Evolutionary conservation across 2,329 filamentous ascomycete species (phyloP).

Genomic region (Trichoderma guizhouense): DNA sequence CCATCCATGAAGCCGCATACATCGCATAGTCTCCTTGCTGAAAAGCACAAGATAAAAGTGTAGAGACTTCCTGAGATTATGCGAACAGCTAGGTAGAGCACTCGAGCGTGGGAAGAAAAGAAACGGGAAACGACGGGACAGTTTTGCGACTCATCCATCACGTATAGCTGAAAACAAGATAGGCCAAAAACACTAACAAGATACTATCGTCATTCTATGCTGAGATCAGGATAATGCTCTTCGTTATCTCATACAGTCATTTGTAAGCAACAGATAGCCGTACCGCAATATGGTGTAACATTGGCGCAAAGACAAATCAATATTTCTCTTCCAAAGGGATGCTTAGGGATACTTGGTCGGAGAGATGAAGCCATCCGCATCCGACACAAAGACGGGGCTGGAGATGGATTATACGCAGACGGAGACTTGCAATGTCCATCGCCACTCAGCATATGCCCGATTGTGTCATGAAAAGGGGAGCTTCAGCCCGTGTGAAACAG

Average conservation of each 20-base stretch:
- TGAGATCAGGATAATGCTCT: accelerated
- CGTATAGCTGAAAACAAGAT: background rate
- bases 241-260: background rate
- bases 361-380: background rate
- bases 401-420: background rate
- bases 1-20: background rate
- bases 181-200: background rate
- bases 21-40: background rate
- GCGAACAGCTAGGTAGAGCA: background rate
- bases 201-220: background rate
- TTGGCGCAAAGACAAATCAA: background rate
- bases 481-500: background rate
- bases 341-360: background rate
- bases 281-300: background rate
- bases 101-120: background rate
- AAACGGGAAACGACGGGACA: background rate
- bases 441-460: background rate
- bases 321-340: too few species aligned
- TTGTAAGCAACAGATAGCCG: background rate
- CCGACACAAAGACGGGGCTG: background rate
- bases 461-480: background rate
- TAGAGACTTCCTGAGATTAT: background rate
- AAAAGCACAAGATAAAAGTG: background rate
- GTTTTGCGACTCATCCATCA: background rate
- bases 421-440: background rate